These are phyloP conservation scores for Pichia cactophila DNA, from an alignment of 1,139 yeast species.

Conservation along the genomic window DNA sequence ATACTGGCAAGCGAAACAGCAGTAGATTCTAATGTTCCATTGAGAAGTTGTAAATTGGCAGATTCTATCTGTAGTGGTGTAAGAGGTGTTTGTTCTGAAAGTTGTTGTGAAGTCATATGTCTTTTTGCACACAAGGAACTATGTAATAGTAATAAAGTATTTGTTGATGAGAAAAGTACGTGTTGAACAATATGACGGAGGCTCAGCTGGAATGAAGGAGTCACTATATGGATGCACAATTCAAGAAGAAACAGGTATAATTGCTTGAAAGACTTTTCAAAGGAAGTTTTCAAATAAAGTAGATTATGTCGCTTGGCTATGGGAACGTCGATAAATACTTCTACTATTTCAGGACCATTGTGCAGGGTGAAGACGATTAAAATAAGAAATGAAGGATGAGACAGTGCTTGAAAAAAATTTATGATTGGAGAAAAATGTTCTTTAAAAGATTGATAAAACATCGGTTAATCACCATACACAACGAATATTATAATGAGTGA, in stretches of 20 bases:
- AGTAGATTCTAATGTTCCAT: conserved; percentile 1
- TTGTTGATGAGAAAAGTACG: not conserved
- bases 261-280: too few species aligned
- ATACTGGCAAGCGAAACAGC: not conserved
- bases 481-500: conserved; percentile 11
- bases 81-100: not conserved
- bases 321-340: too few species aligned
- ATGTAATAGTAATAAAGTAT: too few species aligned
- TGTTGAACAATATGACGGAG: not conserved
- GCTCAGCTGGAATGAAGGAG: not conserved
- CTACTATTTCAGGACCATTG: too few species aligned
- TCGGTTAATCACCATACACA: not conserved
- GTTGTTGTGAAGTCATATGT: not conserved
- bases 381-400: too few species aligned
- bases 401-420: too few species aligned
- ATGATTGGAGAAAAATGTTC: not conserved
- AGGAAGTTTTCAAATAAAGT: too few species aligned
- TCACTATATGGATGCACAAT: too few species aligned
- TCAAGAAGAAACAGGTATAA: too few species aligned
- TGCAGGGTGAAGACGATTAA: too few species aligned
- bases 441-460: not conserved
- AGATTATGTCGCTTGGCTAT: too few species aligned
- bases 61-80: not conserved
- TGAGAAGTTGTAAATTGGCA: not conserved
- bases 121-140: not conserved